Evolutionary conservation across 192 early-diverging fungal species (phyloP).

Genomic region (Coemansia sp.): DNA sequence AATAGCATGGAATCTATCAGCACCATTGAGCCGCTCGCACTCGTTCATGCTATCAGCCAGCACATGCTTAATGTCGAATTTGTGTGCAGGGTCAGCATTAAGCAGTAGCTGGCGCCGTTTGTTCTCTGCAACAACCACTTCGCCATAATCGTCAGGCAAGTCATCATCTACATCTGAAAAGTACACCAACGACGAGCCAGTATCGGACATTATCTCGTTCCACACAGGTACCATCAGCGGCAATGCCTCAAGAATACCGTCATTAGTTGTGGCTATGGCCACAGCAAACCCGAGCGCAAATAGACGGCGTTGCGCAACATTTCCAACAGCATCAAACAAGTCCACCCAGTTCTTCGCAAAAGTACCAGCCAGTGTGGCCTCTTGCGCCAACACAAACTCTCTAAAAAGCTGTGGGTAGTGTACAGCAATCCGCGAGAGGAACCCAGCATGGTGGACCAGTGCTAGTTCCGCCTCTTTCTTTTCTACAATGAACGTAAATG

Average conservation of each 20-base stretch:
- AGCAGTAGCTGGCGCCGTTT: constrained; percentile 23
- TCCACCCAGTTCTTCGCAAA: constrained; percentile 41
- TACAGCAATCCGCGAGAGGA: constrained; percentile 38
- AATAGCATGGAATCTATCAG: constrained; percentile 25
- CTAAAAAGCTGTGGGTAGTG: constrained; percentile 31
- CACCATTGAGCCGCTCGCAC: constrained; percentile 42
- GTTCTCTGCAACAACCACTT: constrained; percentile 25
- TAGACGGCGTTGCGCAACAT: constrained; percentile 33
- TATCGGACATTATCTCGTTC: constrained; percentile 45
- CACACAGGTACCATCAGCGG: constrained; percentile 46
- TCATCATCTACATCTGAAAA: constrained; percentile 18
- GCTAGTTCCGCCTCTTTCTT: constrained; percentile 23
- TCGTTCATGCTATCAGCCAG: constrained; percentile 29
- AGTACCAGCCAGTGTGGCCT: constrained; percentile 1
- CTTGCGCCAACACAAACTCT: constrained; percentile 39
- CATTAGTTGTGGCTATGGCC: constrained; percentile 33
- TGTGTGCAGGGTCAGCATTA: constrained; percentile 34
- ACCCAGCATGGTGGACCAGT: constrained; percentile 28
- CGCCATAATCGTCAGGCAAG: constrained; percentile 5
- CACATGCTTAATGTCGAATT: constrained; percentile 20
- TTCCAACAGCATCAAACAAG: constrained; percentile 29
- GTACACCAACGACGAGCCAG: constrained; percentile 30
- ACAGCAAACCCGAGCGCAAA: constrained; percentile 28
- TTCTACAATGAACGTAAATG: constrained; percentile 39
- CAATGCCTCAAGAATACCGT: constrained; percentile 25